Conservation (phyloP, 257 asterid genomes). For the Datura wrightii region DNA sequence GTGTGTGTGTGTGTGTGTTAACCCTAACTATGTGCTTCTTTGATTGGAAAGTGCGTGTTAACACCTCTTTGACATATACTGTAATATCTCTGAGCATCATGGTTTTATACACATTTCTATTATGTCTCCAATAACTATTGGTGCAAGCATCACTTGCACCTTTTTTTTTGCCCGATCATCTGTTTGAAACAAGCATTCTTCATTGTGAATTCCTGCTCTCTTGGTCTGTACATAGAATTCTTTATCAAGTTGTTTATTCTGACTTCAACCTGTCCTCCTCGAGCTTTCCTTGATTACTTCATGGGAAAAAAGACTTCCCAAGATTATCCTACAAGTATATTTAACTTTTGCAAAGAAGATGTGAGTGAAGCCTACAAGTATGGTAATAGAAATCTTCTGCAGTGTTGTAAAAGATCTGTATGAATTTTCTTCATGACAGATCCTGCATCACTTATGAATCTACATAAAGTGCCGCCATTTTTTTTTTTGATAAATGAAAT, state of each 20-base stretch:
- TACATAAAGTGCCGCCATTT: neutral
- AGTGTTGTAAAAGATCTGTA: constrained; percentile 11
- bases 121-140: neutral
- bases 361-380: neutral
- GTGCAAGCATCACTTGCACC: neutral
- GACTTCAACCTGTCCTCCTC: neutral
- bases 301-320: neutral
- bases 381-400: neutral
- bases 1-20: neutral
- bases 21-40: neutral
- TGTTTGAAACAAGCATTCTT: no score
- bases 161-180: neutral
- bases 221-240: neutral
- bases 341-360: constrained; percentile 1
- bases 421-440: neutral
- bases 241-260: constrained; percentile 10
- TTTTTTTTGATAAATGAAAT: neutral
- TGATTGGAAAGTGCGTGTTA: neutral
- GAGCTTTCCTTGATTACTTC: neutral
- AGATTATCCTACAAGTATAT: neutral
- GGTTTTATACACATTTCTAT: neutral
- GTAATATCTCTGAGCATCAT: neutral
- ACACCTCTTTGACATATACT: neutral
- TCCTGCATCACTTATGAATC: neutral
- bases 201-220: neutral